Evolutionary conservation across 148 eudicot genomes (phyloP).

Genomic region (Heliamphora exappendiculata): DNA sequence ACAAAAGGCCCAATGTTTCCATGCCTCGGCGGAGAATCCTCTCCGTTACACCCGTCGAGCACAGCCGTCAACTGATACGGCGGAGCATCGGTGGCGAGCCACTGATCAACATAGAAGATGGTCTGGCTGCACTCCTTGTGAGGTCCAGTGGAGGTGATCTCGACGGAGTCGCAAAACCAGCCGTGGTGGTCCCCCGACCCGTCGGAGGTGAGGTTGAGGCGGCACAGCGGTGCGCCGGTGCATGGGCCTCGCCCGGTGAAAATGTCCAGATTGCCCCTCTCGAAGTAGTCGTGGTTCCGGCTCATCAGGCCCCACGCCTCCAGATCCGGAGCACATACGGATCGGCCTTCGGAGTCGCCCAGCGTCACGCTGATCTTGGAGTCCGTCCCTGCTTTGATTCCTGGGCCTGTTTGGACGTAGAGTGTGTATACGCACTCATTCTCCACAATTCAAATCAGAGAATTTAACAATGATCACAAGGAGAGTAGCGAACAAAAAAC

Average conservation of each 20-base stretch:
- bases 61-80: conserved; percentile 25
- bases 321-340: conserved; percentile 14
- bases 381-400: conserved; percentile 23
- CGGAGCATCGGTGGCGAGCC: conserved; percentile 35
- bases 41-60: conserved; percentile 15
- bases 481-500: not conserved
- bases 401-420: conserved; percentile 26
- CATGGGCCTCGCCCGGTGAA: conserved; percentile 42
- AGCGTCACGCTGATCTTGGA: conserved; percentile 24
- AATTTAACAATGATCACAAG: not conserved
- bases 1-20: not conserved
- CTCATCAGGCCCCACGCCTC: conserved; percentile 30
- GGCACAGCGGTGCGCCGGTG: conserved; percentile 24
- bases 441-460: not conserved
- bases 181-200: conserved; percentile 36
- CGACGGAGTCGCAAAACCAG: conserved; percentile 40
- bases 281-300: conserved; percentile 29
- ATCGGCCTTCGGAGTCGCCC: conserved; percentile 16
- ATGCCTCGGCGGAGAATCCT: not conserved
- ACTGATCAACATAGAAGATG: conserved; percentile 36
- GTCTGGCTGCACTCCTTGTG: conserved; percentile 26
- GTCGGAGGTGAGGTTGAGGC: conserved; percentile 32
- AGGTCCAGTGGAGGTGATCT: conserved; percentile 38
- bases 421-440: conserved; percentile 31
- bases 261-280: conserved; percentile 39